Evolutionary conservation across 2,329 filamentous ascomycete genomes (phyloP).

Genomic region (Xenosphaeropsis pyriputrescens): DNA sequence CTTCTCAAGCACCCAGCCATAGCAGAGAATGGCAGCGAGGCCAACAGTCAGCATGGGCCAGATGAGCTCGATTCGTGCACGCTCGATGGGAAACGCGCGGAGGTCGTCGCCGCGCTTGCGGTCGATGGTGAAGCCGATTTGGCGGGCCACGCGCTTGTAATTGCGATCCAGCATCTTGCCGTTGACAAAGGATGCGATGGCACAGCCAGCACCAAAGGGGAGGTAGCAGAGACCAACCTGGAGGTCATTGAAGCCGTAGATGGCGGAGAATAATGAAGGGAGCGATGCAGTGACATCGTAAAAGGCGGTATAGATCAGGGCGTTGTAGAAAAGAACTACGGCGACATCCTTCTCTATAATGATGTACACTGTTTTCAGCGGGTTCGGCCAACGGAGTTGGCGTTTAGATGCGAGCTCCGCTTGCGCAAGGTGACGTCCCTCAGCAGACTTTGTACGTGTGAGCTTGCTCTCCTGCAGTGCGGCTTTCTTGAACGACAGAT

Average conservation of each 20-base stretch:
- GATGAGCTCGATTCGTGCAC: conserved; percentile 31
- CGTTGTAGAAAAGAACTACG: conserved; percentile 25
- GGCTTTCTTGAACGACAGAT: neutral
- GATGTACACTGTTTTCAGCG: conserved; percentile 24
- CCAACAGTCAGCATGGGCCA: conserved; percentile 37
- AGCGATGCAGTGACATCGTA: conserved; percentile 28
- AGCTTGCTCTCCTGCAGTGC: conserved; percentile 2
- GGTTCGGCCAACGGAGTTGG: conserved; percentile 18
- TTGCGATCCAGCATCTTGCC: conserved; percentile 51
- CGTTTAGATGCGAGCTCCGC: conserved; percentile 17
- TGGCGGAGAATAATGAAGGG: conserved; percentile 20
- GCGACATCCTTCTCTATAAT: conserved; percentile 26
- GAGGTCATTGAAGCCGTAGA: conserved; percentile 44
- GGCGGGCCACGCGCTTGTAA: conserved; percentile 44
- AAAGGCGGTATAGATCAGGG: conserved; percentile 32
- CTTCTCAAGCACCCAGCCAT: conserved; percentile 37
- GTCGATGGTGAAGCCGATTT: conserved; percentile 33
- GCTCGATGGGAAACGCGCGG: conserved; percentile 33
- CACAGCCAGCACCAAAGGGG: conserved; percentile 29
- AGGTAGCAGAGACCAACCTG: conserved; percentile 38
- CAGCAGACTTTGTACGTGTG: conserved; percentile 13
- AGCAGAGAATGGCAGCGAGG: conserved; percentile 31
- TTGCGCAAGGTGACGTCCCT: conserved; percentile 11
- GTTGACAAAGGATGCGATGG: conserved; percentile 25
- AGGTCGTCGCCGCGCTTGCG: conserved; percentile 36